Evolutionary conservation across 1,139 yeast species (phyloP).

Genomic region (Blastobotrys buckinghamii): DNA sequence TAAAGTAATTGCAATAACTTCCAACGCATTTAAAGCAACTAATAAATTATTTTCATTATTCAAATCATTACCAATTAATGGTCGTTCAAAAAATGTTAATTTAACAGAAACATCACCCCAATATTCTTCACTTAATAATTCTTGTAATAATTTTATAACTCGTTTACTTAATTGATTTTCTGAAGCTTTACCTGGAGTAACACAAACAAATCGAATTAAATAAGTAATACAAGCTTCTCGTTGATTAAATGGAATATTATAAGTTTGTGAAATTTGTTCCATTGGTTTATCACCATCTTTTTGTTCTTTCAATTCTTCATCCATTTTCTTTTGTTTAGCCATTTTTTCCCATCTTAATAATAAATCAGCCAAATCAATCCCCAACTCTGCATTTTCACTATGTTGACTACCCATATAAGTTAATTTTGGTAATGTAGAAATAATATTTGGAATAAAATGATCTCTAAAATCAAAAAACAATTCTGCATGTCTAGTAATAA

Average conservation of each 20-base stretch:
- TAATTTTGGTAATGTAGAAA: slow-evolving; percentile 92
- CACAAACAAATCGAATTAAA: slow-evolving; percentile 80
- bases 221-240: slow-evolving; percentile 92
- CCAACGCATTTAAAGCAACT: slow-evolving; percentile 83
- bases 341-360: slow-evolving; percentile 76
- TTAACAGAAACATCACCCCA: slow-evolving; percentile 90
- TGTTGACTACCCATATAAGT: slow-evolving; percentile 79
- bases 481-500: slow-evolving; percentile 80
- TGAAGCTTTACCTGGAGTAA: slow-evolving; percentile 77
- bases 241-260: slow-evolving; percentile 68
- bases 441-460: slow-evolving; percentile 80
- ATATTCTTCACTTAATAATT: slow-evolving; percentile 59
- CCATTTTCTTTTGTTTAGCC: slow-evolving; percentile 29
- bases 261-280: slow-evolving; percentile 27
- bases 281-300: slow-evolving; percentile 16
- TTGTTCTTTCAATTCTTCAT: slow-evolving; percentile 3
- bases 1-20: slow-evolving; percentile 79
- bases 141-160: slow-evolving; percentile 69
- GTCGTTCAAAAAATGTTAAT: slow-evolving; percentile 78
- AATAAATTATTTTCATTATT: slow-evolving; percentile 54
- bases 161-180: slow-evolving; percentile 80
- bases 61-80: slow-evolving; percentile 72
- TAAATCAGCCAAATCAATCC: slow-evolving; percentile 83
- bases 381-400: slow-evolving; percentile 73
- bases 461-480: slow-evolving; percentile 82